Evolutionary conservation across 768 basidiomycete genomes (phyloP).

Genomic region (Calvatia gigantea): DNA sequence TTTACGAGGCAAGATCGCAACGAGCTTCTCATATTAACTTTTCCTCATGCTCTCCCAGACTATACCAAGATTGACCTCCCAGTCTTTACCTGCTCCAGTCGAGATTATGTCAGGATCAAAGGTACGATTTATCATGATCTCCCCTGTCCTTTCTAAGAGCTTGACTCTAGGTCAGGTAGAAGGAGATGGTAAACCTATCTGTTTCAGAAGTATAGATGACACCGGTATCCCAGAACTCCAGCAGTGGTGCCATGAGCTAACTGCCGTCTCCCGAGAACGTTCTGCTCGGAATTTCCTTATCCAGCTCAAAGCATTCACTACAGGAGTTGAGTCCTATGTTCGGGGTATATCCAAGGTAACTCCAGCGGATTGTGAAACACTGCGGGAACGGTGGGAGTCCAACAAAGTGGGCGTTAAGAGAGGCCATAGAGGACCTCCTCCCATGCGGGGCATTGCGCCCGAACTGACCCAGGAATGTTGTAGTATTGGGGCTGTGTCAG

Average conservation of each 20-base stretch:
- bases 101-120: constrained; percentile 58
- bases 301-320: constrained; percentile 47
- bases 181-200: constrained; percentile 56
- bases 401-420: constrained; percentile 18
- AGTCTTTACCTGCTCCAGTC: constrained; percentile 57
- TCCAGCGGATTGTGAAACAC: constrained; percentile 40
- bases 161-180: constrained; percentile 45
- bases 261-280: constrained; percentile 48
- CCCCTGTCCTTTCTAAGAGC: background rate
- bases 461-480: constrained; percentile 36
- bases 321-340: constrained; percentile 44
- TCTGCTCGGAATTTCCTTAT: constrained; percentile 39
- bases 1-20: constrained; percentile 37
- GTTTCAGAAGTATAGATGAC: constrained; percentile 47
- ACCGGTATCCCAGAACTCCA: constrained; percentile 57
- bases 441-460: constrained; percentile 39
- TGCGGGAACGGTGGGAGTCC: constrained; percentile 54
- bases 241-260: constrained; percentile 54
- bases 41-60: constrained; percentile 30
- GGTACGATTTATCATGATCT: constrained; percentile 23
- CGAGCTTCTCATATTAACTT: background rate
- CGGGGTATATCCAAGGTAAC: constrained; percentile 52
- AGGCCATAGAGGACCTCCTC: constrained; percentile 9
- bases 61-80: constrained; percentile 59
- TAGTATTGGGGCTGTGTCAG: background rate